Base-by-base conservation (phyloP, 2,329 filamentous ascomycete genomes). In the Claviceps pazoutovae region DNA sequence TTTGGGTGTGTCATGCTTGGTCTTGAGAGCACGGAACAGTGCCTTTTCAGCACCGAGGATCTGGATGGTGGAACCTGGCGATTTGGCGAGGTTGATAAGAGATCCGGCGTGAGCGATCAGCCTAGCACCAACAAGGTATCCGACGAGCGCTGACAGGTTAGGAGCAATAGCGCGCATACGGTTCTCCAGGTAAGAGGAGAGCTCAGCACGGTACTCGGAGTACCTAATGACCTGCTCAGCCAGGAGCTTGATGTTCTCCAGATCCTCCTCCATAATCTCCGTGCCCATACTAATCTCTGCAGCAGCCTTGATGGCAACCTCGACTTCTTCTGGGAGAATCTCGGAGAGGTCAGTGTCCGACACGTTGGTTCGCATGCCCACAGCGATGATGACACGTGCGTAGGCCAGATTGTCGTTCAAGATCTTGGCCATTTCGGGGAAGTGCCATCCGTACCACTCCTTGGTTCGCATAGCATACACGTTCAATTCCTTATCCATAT, bases 361-460 rank as follows among this genome's bases (percentile, higher is more conserved):
- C 55, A 85, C 85, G 64, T 88, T 89, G 58, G 84, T 82, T 58
- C 93, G 85, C 79, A 94, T 88, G 60, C 93, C 93, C 74, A 95
- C 87, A 58, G 84, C 80, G 49, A 95, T 73, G 53, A 98, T 88
- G 53, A 98, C 83, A 59, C 84, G 84, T 54, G 90, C 83, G 67
- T 95, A 98, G 58, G 90, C 90, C 56, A 95, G 74, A 72, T 98
- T 98, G 77, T 98, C 93, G 69, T 94, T 94, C 60, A 96, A 78
- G 64, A 97, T 95, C 73, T 90, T 91, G 64, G 88, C 90, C 78
- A 98, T 83, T 74, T 98, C 93, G 42, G 93, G 93, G 75, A 97
- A 98, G 72, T 97, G 93, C 93, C 93, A 98, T 63, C 93, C 93
- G 67, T 98, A 98, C 93, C 93, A 98, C 71, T 98, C 93, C 82